A percentile compares a stretch with the other conserved stretches of the same genome.
Conservation (phyloP, 441 rosid species). For the California macrophylla region DNA sequence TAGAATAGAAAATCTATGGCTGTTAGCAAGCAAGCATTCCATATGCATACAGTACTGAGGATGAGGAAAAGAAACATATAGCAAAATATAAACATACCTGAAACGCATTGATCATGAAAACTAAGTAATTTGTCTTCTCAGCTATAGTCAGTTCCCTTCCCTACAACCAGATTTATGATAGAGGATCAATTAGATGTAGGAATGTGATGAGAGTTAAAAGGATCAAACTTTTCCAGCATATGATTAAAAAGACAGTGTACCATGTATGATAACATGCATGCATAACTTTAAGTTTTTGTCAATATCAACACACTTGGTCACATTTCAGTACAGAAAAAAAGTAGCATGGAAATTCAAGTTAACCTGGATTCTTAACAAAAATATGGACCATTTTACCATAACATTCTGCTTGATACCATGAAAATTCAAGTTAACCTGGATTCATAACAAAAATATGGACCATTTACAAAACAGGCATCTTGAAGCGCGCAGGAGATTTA, state of each 20-base stretch:
- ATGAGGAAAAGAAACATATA: conserved; percentile 14
- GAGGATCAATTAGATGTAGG: conserved; percentile 12
- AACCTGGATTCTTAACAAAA: not conserved
- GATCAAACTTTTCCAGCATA: not conserved
- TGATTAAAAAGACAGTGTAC: not conserved
- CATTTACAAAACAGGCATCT: not conserved
- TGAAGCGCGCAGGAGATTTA: not conserved
- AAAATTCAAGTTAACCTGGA: not conserved
- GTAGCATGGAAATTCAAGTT: not conserved
- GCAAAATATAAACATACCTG: conserved; percentile 51
- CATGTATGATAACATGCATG: not conserved
- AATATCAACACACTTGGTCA: not conserved
- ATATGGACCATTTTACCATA: not conserved
- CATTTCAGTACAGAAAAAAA: not conserved
- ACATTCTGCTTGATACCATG: not conserved
- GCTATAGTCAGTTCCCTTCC: conserved; percentile 73
- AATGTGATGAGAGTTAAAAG: not conserved
- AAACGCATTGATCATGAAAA: conserved; percentile 94
- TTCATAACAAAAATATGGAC: not conserved
- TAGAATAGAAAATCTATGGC: not conserved
- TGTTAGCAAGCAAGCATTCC: not conserved
- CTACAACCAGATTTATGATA: conserved; percentile 34
- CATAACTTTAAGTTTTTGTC: not conserved
- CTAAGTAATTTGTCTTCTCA: conserved; percentile 89
- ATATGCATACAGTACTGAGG: conserved; percentile 6